Conservation (phyloP, 208 protist genomes). For the Kentomonas sorsogonicus region DNA sequence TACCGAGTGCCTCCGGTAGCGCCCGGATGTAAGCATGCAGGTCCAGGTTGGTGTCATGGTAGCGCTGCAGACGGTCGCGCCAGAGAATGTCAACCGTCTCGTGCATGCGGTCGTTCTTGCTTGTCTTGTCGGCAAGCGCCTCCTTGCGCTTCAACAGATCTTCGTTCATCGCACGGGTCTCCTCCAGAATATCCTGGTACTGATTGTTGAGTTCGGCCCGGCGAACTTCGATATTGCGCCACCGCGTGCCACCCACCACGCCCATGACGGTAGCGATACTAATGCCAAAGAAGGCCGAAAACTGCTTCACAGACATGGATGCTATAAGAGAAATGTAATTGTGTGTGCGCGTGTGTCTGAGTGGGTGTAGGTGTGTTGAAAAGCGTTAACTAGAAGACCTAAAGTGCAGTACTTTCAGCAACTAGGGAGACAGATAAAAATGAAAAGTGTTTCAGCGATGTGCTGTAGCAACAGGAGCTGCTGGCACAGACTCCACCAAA, state of each 20-base stretch:
- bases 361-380: too few relatives aligned
- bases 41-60: slow-evolving; percentile 53
- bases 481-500: not conserved
- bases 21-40: slow-evolving; percentile 57
- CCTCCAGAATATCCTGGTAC: slow-evolving; percentile 42
- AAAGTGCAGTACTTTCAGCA: too few relatives aligned
- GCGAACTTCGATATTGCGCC: slow-evolving; percentile 35
- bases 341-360: too few relatives aligned
- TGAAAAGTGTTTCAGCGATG: not conserved
- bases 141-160: slow-evolving; percentile 29
- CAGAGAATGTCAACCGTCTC: slow-evolving; percentile 73
- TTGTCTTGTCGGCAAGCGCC: slow-evolving; percentile 34
- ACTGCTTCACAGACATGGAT: slow-evolving; percentile 32
- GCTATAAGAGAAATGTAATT: too few relatives aligned
- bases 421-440: not conserved
- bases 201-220: slow-evolving; percentile 63
- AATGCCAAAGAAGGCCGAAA: slow-evolving; percentile 25
- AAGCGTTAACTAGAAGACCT: too few relatives aligned
- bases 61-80: slow-evolving; percentile 65
- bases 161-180: slow-evolving; percentile 36
- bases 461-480: not conserved
- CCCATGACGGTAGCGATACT: slow-evolving; percentile 27
- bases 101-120: slow-evolving; percentile 22
- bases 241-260: slow-evolving; percentile 37
- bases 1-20: slow-evolving; percentile 67